phyloP scores from a whole-genome alignment of 164 flowering plant genomes.

The Saururus chinensis region DNA sequence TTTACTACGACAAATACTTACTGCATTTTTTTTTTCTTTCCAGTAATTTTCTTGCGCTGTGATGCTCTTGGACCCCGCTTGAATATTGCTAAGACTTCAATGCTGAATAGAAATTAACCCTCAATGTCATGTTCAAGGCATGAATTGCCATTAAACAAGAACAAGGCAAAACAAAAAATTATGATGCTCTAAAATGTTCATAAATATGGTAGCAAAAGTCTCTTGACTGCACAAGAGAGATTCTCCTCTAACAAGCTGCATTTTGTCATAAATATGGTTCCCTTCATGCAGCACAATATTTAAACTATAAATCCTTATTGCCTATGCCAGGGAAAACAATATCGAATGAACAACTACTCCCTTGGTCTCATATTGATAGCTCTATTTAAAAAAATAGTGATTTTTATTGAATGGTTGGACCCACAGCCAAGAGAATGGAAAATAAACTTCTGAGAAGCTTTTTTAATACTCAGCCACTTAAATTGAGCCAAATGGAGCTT shows the following conservation, averaged over 20 bases:
- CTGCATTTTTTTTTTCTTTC: constrained; percentile 10
- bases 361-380: no score
- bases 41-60: constrained; percentile 47
- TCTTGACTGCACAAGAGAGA: background rate
- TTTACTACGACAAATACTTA: background rate
- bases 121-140: background rate
- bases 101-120: constrained; percentile 43
- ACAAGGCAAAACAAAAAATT: background rate
- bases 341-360: no score
- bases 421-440: no score
- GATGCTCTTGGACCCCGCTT: constrained; percentile 36
- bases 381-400: no score
- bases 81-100: constrained; percentile 85
- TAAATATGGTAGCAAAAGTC: background rate
- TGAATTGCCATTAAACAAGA: background rate
- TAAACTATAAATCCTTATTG: no score
- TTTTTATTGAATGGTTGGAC: no score
- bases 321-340: no score
- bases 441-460: no score
- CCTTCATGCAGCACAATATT: background rate
- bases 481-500: no score
- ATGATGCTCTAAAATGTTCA: no score
- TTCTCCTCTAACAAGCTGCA: background rate
- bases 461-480: no score
- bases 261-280: background rate